A percentile compares a stretch with the other conserved stretches of the same genome.
Evolutionary conservation across 2,329 filamentous ascomycete species (phyloP).

Genomic region (Epichloe hybrida): DNA sequence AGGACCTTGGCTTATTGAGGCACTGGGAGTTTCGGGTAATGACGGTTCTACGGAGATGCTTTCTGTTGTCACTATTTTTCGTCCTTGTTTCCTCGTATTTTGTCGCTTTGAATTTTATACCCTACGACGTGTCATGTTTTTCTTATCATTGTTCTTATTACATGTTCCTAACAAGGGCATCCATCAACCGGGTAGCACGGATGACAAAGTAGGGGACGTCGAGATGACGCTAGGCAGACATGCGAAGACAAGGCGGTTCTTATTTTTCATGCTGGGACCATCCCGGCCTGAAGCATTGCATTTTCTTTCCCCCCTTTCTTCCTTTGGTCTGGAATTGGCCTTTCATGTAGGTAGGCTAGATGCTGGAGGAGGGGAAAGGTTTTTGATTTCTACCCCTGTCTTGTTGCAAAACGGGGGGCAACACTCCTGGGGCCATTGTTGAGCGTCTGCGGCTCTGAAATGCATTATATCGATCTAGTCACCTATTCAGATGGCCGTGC

Average conservation of each 20-base stretch:
- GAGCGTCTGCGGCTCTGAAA: constrained; percentile 1
- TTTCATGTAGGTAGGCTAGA: neutral
- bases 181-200: neutral
- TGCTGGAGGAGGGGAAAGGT: neutral
- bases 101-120: constrained; percentile 4
- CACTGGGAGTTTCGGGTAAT: constrained; percentile 8
- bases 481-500: neutral
- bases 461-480: neutral
- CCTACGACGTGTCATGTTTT: constrained; percentile 2
- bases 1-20: neutral
- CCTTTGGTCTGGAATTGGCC: neutral
- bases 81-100: neutral
- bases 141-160: neutral
- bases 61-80: neutral
- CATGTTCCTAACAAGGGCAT: neutral
- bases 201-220: neutral
- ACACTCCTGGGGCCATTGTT: neutral
- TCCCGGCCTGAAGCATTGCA: neutral
- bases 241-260: neutral
- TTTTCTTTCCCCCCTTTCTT: neutral
- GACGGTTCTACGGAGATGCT: constrained; percentile 5
- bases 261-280: neutral
- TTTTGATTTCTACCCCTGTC: neutral
- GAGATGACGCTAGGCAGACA: neutral
- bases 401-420: neutral